phyloP scores from a whole-genome alignment of 352 stramenopile genomes.

The Phytophthora crassamura region DNA sequence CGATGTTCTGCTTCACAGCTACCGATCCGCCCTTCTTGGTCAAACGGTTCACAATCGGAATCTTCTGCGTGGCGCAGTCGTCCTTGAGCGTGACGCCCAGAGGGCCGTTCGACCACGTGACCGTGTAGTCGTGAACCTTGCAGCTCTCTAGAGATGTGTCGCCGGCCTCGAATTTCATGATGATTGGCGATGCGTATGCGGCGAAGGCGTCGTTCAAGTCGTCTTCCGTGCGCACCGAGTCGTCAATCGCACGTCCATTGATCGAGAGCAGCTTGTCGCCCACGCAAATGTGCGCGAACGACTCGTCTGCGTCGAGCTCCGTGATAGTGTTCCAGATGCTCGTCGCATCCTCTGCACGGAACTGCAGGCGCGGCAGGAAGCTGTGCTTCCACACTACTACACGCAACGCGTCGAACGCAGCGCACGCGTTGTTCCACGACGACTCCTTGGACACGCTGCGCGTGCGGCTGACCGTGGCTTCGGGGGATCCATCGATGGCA shows the following conservation, averaged over 20 bases:
- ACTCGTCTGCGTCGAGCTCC: slow-evolving; percentile 81
- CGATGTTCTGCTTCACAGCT: slow-evolving; percentile 90
- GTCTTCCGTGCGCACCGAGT: slow-evolving; percentile 62
- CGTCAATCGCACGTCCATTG: slow-evolving; percentile 76
- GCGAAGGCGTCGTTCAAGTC: slow-evolving; percentile 81
- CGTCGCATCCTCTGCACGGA: slow-evolving; percentile 45
- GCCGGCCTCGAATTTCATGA: slow-evolving; percentile 83
- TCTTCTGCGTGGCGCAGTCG: slow-evolving; percentile 83
- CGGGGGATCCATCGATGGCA: slow-evolving; percentile 24
- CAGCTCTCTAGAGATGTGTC: slow-evolving; percentile 54
- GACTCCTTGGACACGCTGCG: slow-evolving; percentile 77
- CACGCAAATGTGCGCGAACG: slow-evolving; percentile 75
- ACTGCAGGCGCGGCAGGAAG: slow-evolving; percentile 77
- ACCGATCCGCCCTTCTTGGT: slow-evolving; percentile 89
- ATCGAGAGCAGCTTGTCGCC: slow-evolving; percentile 80
- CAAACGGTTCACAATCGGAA: slow-evolving; percentile 88
- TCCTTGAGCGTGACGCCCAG: slow-evolving; percentile 88
- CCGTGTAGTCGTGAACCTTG: slow-evolving; percentile 86
- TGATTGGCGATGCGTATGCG: slow-evolving; percentile 74
- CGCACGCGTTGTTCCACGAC: slow-evolving; percentile 86
- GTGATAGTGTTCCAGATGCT: slow-evolving; percentile 74
- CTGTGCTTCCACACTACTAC: slow-evolving; percentile 91
- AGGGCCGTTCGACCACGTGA: slow-evolving; percentile 89
- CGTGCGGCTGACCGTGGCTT: slow-evolving; percentile 32
- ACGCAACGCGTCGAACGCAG: slow-evolving; percentile 73